phyloP scores from a whole-genome alignment of 2,329 filamentous ascomycete species.

The Diaporthe caulivora region DNA sequence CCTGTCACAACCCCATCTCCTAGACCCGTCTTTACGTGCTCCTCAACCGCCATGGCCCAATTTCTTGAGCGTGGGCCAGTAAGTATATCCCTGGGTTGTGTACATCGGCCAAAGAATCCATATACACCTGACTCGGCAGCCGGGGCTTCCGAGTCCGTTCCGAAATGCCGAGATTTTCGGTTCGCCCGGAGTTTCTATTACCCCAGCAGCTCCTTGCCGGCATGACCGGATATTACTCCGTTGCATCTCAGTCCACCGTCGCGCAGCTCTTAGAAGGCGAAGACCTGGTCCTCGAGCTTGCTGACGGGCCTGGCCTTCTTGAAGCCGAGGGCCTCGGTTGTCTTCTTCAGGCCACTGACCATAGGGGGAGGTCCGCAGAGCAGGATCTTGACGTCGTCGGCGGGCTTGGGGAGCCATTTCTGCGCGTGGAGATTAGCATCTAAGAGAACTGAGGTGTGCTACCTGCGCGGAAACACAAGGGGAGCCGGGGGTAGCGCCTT shows the following conservation, averaged over 20 bases:
- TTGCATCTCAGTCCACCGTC: too few species aligned
- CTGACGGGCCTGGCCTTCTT: slow-evolving; percentile 93
- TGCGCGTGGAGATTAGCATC: slow-evolving; percentile 48
- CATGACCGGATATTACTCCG: not conserved
- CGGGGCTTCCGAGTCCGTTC: not conserved
- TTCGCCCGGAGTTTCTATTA: not conserved
- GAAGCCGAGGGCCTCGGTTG: slow-evolving; percentile 88
- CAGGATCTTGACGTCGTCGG: slow-evolving; percentile 90
- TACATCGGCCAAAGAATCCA: not conserved
- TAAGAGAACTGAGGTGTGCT: not conserved
- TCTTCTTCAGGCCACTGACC: slow-evolving; percentile 97
- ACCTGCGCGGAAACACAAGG: not conserved
- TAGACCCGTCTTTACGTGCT: not conserved
- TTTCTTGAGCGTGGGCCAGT: not conserved
- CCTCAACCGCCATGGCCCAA: not conserved
- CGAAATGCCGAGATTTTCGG: not conserved
- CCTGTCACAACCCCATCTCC: not conserved
- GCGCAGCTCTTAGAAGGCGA: slow-evolving; percentile 79
- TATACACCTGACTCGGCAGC: slow-evolving; percentile 13
- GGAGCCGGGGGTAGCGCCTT: slow-evolving; percentile 44
- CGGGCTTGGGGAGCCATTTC: slow-evolving; percentile 85
- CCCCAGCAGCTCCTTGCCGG: not conserved
- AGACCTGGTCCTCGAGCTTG: slow-evolving; percentile 98
- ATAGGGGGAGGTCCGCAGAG: slow-evolving; percentile 97
- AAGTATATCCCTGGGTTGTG: not conserved